A percentile compares a stretch with the other conserved stretches of the same genome.
Conservation (phyloP, 1,139 yeast species). For the Diutina sp. region DNA sequence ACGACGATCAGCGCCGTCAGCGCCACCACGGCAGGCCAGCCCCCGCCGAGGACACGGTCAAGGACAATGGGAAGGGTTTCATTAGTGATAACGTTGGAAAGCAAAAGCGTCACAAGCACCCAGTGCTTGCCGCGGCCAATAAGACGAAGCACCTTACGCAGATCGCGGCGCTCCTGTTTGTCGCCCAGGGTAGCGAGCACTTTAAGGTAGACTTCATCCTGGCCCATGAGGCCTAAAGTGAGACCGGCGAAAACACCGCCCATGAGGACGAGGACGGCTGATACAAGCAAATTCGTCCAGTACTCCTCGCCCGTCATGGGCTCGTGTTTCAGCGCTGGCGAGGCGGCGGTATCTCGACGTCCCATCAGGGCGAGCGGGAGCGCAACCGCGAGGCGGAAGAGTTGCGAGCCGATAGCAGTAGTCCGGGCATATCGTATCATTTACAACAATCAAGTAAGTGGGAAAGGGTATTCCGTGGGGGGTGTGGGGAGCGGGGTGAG, state of each 20-base stretch:
- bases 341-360: neutral
- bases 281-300: conserved; percentile 42
- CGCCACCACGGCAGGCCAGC: conserved; percentile 92
- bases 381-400: neutral
- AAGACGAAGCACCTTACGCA: conserved; percentile 60
- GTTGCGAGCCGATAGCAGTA: neutral
- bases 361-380: neutral
- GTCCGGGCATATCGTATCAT: conserved; percentile 1
- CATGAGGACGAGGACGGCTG: conserved; percentile 59
- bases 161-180: conserved; percentile 49
- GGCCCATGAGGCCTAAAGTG: conserved; percentile 94
- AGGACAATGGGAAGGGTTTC: conserved; percentile 91
- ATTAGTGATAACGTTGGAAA: conserved; percentile 85
- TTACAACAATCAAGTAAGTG: no score
- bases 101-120: conserved; percentile 84
- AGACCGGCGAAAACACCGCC: conserved; percentile 97
- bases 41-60: conserved; percentile 90
- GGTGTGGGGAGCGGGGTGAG: no score
- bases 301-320: conserved; percentile 15
- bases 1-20: conserved; percentile 88
- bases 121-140: conserved; percentile 87
- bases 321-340: neutral
- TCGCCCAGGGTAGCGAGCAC: conserved; percentile 55
- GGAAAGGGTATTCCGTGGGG: neutral
- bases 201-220: conserved; percentile 81